Evolutionary conservation across 108 stramenopile genomes (phyloP).

Genomic region (Nannochloropsis gaditana): DNA sequence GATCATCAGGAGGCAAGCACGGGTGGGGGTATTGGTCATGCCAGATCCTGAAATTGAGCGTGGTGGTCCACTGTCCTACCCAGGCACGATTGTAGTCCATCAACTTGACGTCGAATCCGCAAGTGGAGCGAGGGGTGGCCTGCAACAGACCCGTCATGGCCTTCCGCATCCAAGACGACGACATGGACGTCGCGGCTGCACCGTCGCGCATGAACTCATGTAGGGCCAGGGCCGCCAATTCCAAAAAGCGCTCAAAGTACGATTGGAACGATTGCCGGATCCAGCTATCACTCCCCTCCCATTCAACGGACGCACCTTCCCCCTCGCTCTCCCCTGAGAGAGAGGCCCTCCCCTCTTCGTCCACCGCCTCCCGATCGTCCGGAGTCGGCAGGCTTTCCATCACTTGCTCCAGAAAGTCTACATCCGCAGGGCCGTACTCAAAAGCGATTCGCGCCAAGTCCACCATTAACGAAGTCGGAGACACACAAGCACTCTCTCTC

Average conservation of each 20-base stretch:
- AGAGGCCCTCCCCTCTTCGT: neutral
- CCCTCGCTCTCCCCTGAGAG: neutral
- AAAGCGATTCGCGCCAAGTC: neutral
- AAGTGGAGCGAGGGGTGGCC: neutral
- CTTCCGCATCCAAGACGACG: constrained; percentile 8
- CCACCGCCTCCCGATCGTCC: neutral
- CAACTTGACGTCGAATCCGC: neutral
- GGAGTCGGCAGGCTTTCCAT: neutral
- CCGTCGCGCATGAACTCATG: neutral
- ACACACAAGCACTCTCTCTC: constrained; percentile 28
- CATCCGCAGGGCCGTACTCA: neutral
- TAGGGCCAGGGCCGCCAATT: constrained; percentile 23
- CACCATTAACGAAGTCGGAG: constrained; percentile 16
- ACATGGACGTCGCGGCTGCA: neutral
- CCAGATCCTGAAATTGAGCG: neutral
- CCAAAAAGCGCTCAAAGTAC: constrained; percentile 35
- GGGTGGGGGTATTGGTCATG: neutral
- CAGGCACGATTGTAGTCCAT: neutral
- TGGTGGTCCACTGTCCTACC: neutral
- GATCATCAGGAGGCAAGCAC: neutral
- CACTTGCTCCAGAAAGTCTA: constrained; percentile 5
- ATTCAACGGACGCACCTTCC: constrained; percentile 10
- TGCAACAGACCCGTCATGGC: neutral
- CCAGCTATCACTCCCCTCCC: constrained; percentile 37
- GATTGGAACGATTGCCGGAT: constrained; percentile 35